phyloP scores from a whole-genome alignment of 2,329 filamentous ascomycete species.

The Zymoseptoria pseudotritici region DNA sequence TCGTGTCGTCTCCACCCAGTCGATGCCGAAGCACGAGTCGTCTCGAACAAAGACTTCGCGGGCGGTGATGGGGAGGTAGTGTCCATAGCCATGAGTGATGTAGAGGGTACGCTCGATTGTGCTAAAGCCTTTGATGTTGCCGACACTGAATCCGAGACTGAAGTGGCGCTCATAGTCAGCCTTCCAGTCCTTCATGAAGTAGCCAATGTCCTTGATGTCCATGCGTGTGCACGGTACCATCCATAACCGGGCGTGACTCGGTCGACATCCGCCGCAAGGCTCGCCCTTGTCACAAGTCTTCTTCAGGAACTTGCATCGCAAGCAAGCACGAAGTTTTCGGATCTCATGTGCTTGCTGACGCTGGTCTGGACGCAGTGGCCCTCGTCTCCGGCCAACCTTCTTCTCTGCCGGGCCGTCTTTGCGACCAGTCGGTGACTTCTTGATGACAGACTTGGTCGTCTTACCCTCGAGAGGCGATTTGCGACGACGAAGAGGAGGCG shows the following conservation, averaged over 20 bases:
- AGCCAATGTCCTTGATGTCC: constrained; percentile 96
- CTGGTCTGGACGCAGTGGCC: constrained; percentile 85
- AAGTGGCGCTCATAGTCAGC: constrained; percentile 91
- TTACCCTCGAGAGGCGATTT: constrained; percentile 60
- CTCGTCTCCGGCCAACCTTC: constrained; percentile 83
- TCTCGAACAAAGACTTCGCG: constrained; percentile 89
- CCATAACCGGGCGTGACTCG: constrained; percentile 90
- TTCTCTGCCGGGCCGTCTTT: constrained; percentile 74
- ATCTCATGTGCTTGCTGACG: constrained; percentile 96
- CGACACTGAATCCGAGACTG: constrained; percentile 77
- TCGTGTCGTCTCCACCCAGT: constrained; percentile 85
- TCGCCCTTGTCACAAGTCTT: constrained; percentile 98
- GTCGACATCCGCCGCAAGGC: constrained; percentile 90
- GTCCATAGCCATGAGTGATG: constrained; percentile 94
- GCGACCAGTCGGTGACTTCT: constrained; percentile 64
- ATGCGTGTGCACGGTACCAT: constrained; percentile 96
- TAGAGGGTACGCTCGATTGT: constrained; percentile 62
- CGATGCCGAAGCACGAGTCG: constrained; percentile 83
- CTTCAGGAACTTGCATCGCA: constrained; percentile 97
- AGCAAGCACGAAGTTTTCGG: constrained; percentile 83
- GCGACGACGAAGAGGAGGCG: constrained; percentile 54
- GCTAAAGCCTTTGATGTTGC: constrained; percentile 84
- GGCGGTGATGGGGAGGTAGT: constrained; percentile 84
- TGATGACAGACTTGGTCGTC: constrained; percentile 72
- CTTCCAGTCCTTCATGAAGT: constrained; percentile 99